Base-by-base conservation (phyloP, 1,284 basidiomycete species). In the Puccinia hordei region DNA sequence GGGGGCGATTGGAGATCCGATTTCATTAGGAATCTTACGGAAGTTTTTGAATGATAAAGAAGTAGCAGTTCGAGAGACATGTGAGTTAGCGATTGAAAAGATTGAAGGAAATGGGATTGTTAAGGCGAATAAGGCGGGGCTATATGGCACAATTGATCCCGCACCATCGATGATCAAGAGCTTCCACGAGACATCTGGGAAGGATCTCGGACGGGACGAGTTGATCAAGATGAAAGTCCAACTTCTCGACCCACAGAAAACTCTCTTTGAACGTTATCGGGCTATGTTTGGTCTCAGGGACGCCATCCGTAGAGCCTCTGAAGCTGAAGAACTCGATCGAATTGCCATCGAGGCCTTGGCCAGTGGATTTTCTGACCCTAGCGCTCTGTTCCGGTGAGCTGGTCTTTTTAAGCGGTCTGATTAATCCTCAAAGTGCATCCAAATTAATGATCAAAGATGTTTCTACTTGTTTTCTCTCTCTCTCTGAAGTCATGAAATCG, bases 271-370 rank as follows among this genome's bases (percentile, higher is more conserved):
- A 83, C 90, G 97, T 51, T 99, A 99, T 86, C 90, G 97, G 19
- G 96, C 97, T 59, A 99, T 99, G 97, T 99, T 99, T 85, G 92
- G 93, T 0, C 89, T 99, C 66, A 90, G 97, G 38, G 95, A 98
- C 86, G 92, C 71, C 93, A 93, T 69, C 19, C 55, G 69, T 41
- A 41, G 61, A 5, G 61, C 35, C 4, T 13, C 35, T 22, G 55
- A 38, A n/a, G 27, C 51, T 27, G 91, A 0, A 80, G 81, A 8
- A 87, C 87, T 13, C 82, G 17, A 83, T 83, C 17, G 85, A 86
- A 76, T 83, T 0, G 95, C 96, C 0, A 92, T 99, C 15, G 90
- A 94, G 82, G 95, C 95, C 1, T 91, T 99, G 22, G 94, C 95
- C 0, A 90, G 90, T 53, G 96, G 95, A 0, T 95, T 99, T 85